Evolutionary conservation across 2,329 filamentous ascomycete species (phyloP).

Genomic region (Waltergamsia citrina): DNA sequence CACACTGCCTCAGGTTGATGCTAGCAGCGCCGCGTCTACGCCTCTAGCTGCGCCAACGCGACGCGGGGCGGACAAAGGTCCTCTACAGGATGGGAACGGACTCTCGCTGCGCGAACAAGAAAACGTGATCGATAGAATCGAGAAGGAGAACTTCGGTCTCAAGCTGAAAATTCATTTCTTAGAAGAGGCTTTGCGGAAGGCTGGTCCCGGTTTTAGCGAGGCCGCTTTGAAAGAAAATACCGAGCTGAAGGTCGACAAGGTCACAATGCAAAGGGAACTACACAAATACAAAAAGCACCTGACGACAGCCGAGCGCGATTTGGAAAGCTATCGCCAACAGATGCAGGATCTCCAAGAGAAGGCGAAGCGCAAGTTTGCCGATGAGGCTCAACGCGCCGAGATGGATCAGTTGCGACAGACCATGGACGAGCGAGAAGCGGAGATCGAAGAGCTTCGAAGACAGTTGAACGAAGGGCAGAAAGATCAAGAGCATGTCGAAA

Average conservation of each 20-base stretch:
- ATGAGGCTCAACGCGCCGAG: slow-evolving; percentile 57
- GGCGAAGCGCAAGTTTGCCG: slow-evolving; percentile 64
- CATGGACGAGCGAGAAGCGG: slow-evolving; percentile 48
- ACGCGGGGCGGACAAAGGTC: slow-evolving; percentile 48
- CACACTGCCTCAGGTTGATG: slow-evolving; percentile 67
- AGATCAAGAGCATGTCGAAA: slow-evolving; percentile 50
- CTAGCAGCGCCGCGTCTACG: slow-evolving; percentile 75
- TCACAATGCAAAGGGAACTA: slow-evolving; percentile 82
- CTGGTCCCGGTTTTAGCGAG: slow-evolving; percentile 83
- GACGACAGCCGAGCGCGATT: slow-evolving; percentile 70
- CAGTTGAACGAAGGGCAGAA: slow-evolving; percentile 48
- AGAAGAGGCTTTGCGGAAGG: slow-evolving; percentile 80
- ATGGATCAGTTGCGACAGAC: slow-evolving; percentile 46
- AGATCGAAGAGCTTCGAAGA: slow-evolving; percentile 51
- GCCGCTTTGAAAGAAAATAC: slow-evolving; percentile 89
- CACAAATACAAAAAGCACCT: slow-evolving; percentile 80
- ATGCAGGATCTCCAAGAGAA: slow-evolving; percentile 76
- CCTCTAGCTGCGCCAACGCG: slow-evolving; percentile 64
- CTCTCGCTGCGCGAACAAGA: slow-evolving; percentile 91
- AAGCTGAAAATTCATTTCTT: slow-evolving; percentile 97
- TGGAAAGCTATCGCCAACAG: slow-evolving; percentile 76
- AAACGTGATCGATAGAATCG: slow-evolving; percentile 87
- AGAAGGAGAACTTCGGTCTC: slow-evolving; percentile 96
- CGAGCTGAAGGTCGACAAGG: slow-evolving; percentile 85
- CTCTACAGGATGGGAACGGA: slow-evolving; percentile 79